phyloP scores from a whole-genome alignment of 768 basidiomycete species.

The Neoboletus subvelutipes region DNA sequence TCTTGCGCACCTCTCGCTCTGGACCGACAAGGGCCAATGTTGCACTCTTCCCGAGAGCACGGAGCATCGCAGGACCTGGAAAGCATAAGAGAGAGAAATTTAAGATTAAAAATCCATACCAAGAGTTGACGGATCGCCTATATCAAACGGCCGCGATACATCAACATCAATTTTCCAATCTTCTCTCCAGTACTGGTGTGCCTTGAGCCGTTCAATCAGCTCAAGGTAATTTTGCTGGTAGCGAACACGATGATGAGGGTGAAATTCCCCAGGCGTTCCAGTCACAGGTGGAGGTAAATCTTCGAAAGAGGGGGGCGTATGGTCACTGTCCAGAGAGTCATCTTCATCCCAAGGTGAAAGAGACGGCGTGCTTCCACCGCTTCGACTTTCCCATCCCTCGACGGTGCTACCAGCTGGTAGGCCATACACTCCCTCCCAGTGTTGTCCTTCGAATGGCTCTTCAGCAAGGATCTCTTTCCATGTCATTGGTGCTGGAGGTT shows the following conservation, averaged over 20 bases:
- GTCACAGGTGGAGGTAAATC: conserved; percentile 9
- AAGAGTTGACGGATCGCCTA: conserved; percentile 72
- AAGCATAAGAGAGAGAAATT: neutral
- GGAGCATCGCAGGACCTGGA: conserved; percentile 47
- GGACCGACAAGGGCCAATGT: conserved; percentile 41
- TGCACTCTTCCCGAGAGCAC: conserved; percentile 38
- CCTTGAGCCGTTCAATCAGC: conserved; percentile 60
- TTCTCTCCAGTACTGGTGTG: conserved; percentile 71
- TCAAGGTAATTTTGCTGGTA: conserved; percentile 37
- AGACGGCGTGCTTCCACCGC: conserved; percentile 62
- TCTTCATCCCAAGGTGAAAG: conserved; percentile 66
- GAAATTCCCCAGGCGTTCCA: neutral
- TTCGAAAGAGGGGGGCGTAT: conserved; percentile 11
- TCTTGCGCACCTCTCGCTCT: conserved; percentile 40
- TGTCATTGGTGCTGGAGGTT: conserved; percentile 45
- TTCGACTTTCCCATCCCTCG: conserved; percentile 44
- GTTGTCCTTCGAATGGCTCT: conserved; percentile 83
- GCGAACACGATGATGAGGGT: neutral
- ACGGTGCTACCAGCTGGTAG: conserved; percentile 47
- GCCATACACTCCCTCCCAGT: conserved; percentile 77
- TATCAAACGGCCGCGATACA: conserved; percentile 47
- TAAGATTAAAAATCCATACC: conserved; percentile 39
- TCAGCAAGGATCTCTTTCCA: conserved; percentile 81
- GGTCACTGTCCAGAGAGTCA: conserved; percentile 31
- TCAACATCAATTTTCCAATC: conserved; percentile 57